Conservation (phyloP, 2,329 filamentous ascomycete genomes). For the Anthostomella pinea region DNA sequence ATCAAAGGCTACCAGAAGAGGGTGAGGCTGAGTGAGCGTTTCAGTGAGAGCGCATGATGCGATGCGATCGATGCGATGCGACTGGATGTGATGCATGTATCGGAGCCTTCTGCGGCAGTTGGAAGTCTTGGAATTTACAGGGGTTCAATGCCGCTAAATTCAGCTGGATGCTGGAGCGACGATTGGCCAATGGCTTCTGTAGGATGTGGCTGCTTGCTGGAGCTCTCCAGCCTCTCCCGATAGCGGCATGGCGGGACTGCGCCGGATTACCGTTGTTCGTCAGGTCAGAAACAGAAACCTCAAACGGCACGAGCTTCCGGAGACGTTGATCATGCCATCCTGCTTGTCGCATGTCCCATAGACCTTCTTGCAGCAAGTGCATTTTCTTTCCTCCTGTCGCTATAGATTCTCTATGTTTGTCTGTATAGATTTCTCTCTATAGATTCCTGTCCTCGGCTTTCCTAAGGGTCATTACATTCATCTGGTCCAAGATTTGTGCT, state of each 20-base stretch:
- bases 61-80: slow-evolving; percentile 4
- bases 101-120: slow-evolving; percentile 5
- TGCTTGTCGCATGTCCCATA: slow-evolving; percentile 1
- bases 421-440: slow-evolving; percentile 2
- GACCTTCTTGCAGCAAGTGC: background rate
- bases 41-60: no score
- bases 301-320: background rate
- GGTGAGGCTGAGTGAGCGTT: no score
- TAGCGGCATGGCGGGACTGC: background rate
- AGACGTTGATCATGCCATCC: slow-evolving; percentile 3
- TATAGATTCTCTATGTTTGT: slow-evolving; percentile 2
- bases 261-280: background rate
- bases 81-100: slow-evolving; percentile 2
- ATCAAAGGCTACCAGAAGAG: no score
- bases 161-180: background rate
- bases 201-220: no score
- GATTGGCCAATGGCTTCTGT: no score
- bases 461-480: no score
- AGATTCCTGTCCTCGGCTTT: no score
- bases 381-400: background rate
- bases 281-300: background rate
- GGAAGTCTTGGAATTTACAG: background rate
- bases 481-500: no score
- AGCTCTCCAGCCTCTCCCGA: background rate
- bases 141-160: background rate